These are phyloP conservation scores for Diospyros lotus DNA, from an alignment of 148 eudicot species.

Conservation along the genomic window DNA sequence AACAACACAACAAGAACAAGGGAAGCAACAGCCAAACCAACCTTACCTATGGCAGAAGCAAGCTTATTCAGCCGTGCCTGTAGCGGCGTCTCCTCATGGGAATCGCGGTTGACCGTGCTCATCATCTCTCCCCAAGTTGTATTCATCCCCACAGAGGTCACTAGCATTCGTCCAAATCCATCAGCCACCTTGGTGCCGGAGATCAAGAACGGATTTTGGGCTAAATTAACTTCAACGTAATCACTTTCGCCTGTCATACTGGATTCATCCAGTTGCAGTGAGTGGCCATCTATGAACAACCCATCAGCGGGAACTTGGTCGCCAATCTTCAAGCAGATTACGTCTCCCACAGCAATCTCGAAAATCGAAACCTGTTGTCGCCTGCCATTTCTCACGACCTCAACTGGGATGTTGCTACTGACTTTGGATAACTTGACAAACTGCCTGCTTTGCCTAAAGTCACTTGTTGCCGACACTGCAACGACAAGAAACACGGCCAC, in stretches of 20 bases:
- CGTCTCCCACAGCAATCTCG: not conserved
- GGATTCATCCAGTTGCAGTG: constrained; percentile 8
- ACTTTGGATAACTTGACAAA: constrained; percentile 6
- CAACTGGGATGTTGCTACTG: not conserved
- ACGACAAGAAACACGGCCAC: constrained; percentile 1
- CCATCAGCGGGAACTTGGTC: constrained; percentile 15
- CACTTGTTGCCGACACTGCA: not conserved
- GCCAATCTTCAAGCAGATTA: constrained; percentile 4
- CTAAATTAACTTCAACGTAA: not conserved
- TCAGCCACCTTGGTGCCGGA: constrained; percentile 17
- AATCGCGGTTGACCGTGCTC: not conserved
- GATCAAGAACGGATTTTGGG: constrained; percentile 9
- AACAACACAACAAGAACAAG: constrained; percentile 5
- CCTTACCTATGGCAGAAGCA: constrained; percentile 4
- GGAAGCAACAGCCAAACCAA: constrained; percentile 9
- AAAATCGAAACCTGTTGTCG: not conserved
- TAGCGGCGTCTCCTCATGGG: not conserved
- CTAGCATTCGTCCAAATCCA: constrained; percentile 18
- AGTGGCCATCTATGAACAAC: constrained; percentile 8
- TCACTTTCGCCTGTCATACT: constrained; percentile 11
- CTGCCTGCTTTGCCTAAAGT: constrained; percentile 3
- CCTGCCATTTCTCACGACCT: not conserved
- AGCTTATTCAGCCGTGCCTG: constrained; percentile 7
- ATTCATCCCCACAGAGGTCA: constrained; percentile 22
- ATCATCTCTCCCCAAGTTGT: constrained; percentile 16